Base-by-base conservation (phyloP, 768 basidiomycete genomes). In the Pulveroboletus sp. region DNA sequence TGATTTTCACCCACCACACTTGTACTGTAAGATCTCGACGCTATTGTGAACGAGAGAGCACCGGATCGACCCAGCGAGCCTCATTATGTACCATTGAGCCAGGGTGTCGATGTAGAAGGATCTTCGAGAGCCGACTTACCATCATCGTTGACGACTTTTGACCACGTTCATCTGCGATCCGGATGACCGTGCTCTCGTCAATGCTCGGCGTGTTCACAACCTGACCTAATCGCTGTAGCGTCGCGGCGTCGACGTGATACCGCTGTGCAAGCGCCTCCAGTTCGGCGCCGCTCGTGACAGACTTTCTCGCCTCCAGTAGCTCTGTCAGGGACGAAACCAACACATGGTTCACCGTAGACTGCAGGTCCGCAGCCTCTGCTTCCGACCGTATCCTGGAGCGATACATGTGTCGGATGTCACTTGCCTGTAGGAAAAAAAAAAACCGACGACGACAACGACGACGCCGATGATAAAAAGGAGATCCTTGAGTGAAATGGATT, bases 201-300 rank as follows among this genome's bases (percentile, higher is more conserved):
- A 86, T 70, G 62, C 81, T 86, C 13, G 87, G 85, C 41, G 77
- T 81, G 58, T 73, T 88, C 61, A 91, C 76, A 61, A 75, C 74
- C 49, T 72, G 70, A 27, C 77, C 71, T 17, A 92, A 58, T 17
- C 65, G 72, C 43, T 79, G 74, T 31, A 91, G 54, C 51, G 73
- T 76, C 18, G 64, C 68, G 0, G 70, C 54, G 47, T 86, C 84
- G 26, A 92, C 62, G 6, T 69, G 76, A 61, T 82, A 83, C 59
- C 72, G 73, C 43, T 66, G 59, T 33, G 81, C 79, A 7, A 89
- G 68, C n/a, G 63, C 57, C 21, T 74, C 71, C 4, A 86, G 61
- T 30, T 81, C 78, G 14, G 60, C 59, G 9, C 18, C 45, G 6
- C 75, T 71, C 28, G 57, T 66, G 18, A 70, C 69, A 1, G 69